Evolutionary conservation across 768 basidiomycete genomes (phyloP).

Genomic region (Mycena floridula): DNA sequence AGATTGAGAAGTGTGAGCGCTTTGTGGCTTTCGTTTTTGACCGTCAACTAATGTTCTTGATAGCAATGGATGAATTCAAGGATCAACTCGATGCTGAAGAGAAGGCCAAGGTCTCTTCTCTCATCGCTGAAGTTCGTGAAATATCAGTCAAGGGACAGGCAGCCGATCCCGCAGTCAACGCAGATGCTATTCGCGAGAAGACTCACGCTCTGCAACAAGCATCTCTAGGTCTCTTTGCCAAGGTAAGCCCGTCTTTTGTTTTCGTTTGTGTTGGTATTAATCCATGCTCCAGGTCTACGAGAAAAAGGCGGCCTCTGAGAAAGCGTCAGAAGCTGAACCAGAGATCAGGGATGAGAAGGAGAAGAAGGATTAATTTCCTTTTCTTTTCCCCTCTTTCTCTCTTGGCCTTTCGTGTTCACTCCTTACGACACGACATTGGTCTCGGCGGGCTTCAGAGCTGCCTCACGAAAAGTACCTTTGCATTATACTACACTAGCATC

Average conservation of each 20-base stretch:
- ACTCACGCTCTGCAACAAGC: slow-evolving; percentile 92
- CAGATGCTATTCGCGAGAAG: slow-evolving; percentile 88
- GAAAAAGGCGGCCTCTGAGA: slow-evolving; percentile 83
- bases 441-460: too few species aligned
- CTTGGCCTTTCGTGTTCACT: neutral
- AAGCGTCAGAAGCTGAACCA: slow-evolving; percentile 8
- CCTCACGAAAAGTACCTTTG: too few species aligned
- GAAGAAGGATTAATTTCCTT: slow-evolving; percentile 71
- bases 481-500: too few species aligned
- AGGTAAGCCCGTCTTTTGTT: slow-evolving; percentile 34
- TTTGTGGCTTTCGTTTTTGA: neutral
- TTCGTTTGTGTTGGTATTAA: neutral
- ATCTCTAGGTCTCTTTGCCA: slow-evolving; percentile 95
- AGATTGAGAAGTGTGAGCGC: slow-evolving; percentile 87
- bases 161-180: slow-evolving; percentile 73
- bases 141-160: slow-evolving; percentile 85
- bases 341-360: slow-evolving; percentile 40
- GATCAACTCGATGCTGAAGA: slow-evolving; percentile 90
- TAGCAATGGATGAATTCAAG: slow-evolving; percentile 96
- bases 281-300: slow-evolving; percentile 57
- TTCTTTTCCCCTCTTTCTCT: neutral
- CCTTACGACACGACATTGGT: slow-evolving; percentile 9
- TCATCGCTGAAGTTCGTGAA: slow-evolving; percentile 83
- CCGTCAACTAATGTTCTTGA: slow-evolving; percentile 5
- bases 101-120: slow-evolving; percentile 89